Conservation (phyloP, 2,329 filamentous ascomycete species). For the Aplosporella prunicola region DNA sequence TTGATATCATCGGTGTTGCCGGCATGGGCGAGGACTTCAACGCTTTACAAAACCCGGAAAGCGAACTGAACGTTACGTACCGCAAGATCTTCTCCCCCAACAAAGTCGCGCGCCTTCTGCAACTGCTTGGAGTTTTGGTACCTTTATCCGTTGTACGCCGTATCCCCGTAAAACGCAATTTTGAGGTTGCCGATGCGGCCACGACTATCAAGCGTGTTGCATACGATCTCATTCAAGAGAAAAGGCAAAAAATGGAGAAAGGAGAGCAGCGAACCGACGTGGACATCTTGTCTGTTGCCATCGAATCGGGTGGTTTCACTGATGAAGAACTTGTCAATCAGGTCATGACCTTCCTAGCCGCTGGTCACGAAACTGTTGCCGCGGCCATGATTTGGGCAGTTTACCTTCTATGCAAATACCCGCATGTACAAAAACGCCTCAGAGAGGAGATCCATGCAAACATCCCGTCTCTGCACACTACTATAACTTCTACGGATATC, state of each 20-base stretch:
- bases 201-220: slow-evolving; percentile 49
- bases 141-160: slow-evolving; percentile 50
- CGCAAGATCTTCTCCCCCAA: slow-evolving; percentile 40
- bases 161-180: slow-evolving; percentile 63
- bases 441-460: slow-evolving; percentile 41
- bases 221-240: slow-evolving; percentile 58
- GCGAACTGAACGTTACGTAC: slow-evolving; percentile 45
- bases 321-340: slow-evolving; percentile 80
- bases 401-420: slow-evolving; percentile 43
- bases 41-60: slow-evolving; percentile 40
- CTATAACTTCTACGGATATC: slow-evolving; percentile 48
- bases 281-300: slow-evolving; percentile 73
- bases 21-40: slow-evolving; percentile 50
- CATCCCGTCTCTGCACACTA: slow-evolving; percentile 35
- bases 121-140: slow-evolving; percentile 52
- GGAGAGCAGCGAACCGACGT: slow-evolving; percentile 41
- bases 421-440: slow-evolving; percentile 38
- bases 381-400: slow-evolving; percentile 45
- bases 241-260: slow-evolving; percentile 49
- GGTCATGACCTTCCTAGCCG: slow-evolving; percentile 81
- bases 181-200: slow-evolving; percentile 28
- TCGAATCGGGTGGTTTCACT: slow-evolving; percentile 64
- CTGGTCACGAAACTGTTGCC: slow-evolving; percentile 51
- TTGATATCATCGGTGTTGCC: slow-evolving; percentile 50
- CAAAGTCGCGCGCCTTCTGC: slow-evolving; percentile 45